Percentiles rank a stretch among this genome's conserved stretches.
These are phyloP conservation scores for Xanthoconium purpureum DNA, from an alignment of 768 basidiomycete species.

Conservation along the genomic window DNA sequence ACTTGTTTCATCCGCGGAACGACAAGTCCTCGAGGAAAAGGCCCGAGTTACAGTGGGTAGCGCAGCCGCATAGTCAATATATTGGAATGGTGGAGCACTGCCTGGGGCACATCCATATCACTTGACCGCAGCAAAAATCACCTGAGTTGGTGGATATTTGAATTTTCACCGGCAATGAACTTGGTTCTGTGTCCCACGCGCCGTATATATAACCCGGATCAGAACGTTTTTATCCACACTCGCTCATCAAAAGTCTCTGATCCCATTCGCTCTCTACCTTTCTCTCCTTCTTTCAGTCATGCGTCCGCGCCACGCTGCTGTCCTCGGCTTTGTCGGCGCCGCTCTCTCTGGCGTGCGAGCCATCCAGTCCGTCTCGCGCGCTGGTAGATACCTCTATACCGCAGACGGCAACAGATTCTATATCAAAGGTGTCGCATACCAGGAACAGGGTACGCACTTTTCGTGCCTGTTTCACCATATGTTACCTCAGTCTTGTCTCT, in stretches of 20 bases:
- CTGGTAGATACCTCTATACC: constrained; percentile 79
- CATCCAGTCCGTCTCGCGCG: constrained; percentile 62
- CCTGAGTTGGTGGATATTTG: too few relatives aligned
- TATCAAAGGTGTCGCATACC: constrained; percentile 86
- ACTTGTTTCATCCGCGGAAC: too few relatives aligned
- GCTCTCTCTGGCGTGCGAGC: constrained; percentile 57
- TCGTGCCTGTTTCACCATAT: not conserved
- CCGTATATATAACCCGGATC: not conserved
- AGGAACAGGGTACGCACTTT: constrained; percentile 61
- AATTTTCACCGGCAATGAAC: too few relatives aligned
- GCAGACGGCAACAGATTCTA: constrained; percentile 76
- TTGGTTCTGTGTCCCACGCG: not conserved
- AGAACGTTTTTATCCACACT: not conserved
- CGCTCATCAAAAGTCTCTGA: not conserved
- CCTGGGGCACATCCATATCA: too few relatives aligned
- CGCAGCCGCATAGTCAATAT: too few relatives aligned
- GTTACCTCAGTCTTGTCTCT: not conserved
- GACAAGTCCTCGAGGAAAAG: too few relatives aligned
- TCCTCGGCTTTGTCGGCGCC: constrained; percentile 38
- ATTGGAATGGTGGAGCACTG: too few relatives aligned
- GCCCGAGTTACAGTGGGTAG: too few relatives aligned
- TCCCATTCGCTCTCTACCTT: constrained; percentile 5
- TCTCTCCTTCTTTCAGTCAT: constrained; percentile 21
- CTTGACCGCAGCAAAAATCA: too few relatives aligned
- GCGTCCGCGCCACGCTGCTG: constrained; percentile 22